Evolutionary conservation across 208 protist genomes (phyloP).

Genomic region (Leptomonas pyrrhocoris): DNA sequence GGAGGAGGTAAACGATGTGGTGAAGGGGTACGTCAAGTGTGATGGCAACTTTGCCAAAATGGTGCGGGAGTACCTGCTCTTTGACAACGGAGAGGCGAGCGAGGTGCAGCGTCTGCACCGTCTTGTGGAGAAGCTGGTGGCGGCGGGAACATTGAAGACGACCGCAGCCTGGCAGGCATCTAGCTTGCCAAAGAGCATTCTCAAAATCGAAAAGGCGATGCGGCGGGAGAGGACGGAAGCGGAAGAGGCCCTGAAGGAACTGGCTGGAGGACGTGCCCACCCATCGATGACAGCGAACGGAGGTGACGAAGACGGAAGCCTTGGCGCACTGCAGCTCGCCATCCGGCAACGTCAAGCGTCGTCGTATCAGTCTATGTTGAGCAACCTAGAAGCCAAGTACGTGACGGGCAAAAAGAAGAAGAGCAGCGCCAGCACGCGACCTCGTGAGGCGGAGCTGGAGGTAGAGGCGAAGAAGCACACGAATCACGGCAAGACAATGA

Average conservation of each 20-base stretch:
- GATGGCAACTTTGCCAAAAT: conserved; percentile 79
- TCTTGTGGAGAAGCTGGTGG: conserved; percentile 45
- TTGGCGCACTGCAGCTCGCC: conserved; percentile 63
- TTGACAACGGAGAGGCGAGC: conserved; percentile 67
- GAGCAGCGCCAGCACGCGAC: conserved; percentile 20
- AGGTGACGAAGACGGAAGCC: conserved; percentile 16
- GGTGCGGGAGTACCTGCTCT: conserved; percentile 73
- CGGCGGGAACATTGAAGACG: conserved; percentile 27
- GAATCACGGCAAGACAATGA: neutral
- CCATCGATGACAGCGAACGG: neutral
- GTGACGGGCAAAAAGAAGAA: conserved; percentile 23
- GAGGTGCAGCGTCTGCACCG: conserved; percentile 63
- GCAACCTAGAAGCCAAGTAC: conserved; percentile 71
- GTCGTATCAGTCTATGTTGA: conserved; percentile 67
- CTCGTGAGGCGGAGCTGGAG: conserved; percentile 16
- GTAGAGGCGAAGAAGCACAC: no score
- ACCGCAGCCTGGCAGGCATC: conserved; percentile 49
- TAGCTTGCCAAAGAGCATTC: conserved; percentile 35
- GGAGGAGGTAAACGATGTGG: conserved; percentile 73
- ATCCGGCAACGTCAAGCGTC: conserved; percentile 67
- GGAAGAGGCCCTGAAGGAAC: conserved; percentile 54
- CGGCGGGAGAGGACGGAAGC: conserved; percentile 68
- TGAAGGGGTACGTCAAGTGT: conserved; percentile 53
- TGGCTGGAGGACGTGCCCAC: conserved; percentile 22
- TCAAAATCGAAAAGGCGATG: conserved; percentile 52